A percentile compares a stretch with the other conserved stretches of the same genome.
phyloP scores from a whole-genome alignment of 2,329 filamentous ascomycete species.

The Diaporthe sp. region DNA sequence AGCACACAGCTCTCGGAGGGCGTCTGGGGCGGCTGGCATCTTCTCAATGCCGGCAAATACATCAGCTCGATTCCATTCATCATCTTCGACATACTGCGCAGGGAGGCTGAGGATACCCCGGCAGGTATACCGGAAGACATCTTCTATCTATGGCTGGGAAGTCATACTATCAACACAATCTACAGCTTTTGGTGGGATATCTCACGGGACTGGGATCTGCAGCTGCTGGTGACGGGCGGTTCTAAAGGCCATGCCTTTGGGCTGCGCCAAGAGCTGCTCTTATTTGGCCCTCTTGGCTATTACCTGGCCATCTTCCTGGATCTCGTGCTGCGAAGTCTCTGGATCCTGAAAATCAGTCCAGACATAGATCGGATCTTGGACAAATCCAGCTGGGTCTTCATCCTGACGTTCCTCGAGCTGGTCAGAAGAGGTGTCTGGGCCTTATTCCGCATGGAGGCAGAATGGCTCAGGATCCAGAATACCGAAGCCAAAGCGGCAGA shows the following conservation, averaged over 20 bases:
- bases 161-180: not conserved
- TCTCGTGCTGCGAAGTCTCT: not conserved
- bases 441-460: conserved; percentile 16
- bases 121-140: conserved; percentile 15
- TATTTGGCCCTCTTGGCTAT: conserved; percentile 2
- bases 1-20: conserved; percentile 6
- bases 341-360: conserved; percentile 14
- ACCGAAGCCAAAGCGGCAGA: not conserved
- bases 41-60: conserved; percentile 22
- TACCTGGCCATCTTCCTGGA: conserved; percentile 5
- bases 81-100: conserved; percentile 18
- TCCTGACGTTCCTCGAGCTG: conserved; percentile 5
- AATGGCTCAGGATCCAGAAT: conserved; percentile 9
- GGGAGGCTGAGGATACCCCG: conserved; percentile 17
- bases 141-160: conserved; percentile 23
- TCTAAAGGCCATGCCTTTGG: conserved; percentile 4
- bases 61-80: conserved; percentile 29
- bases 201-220: conserved; percentile 20
- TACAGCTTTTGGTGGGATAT: conserved; percentile 30
- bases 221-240: not conserved
- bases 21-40: conserved; percentile 23
- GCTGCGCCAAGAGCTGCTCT: not conserved
- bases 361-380: conserved; percentile 14
- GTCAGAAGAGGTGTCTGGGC: not conserved
- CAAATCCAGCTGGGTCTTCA: conserved; percentile 4